Conservation (phyloP, 495 filamentous ascomycete species). For the Penicillium longicatenatum region DNA sequence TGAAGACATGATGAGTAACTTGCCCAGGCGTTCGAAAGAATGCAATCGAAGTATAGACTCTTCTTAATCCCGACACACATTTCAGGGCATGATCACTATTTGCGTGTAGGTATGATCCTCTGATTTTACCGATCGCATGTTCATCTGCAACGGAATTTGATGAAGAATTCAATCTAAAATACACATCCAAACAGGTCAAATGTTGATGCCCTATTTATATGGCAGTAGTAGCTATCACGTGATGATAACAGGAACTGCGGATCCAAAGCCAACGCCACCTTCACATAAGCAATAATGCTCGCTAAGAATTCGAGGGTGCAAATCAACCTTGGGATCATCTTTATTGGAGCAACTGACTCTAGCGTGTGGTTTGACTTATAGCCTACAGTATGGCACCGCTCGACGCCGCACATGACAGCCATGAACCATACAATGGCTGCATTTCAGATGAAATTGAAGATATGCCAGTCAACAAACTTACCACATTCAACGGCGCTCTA, state of each 20-base stretch:
- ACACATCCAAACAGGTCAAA: too few species aligned
- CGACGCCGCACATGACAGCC: background rate
- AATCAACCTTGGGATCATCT: background rate
- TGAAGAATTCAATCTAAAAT: too few species aligned
- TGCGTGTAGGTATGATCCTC: too few species aligned
- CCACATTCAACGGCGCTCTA: conserved; percentile 59
- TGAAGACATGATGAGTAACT: background rate
- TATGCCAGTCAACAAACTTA: conserved; percentile 38
- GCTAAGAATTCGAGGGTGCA: background rate
- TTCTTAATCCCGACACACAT: too few species aligned
- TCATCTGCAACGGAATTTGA: too few species aligned
- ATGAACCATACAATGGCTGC: background rate
- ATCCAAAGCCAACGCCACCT: background rate
- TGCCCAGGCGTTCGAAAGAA: too few species aligned
- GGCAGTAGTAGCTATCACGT: too few species aligned
- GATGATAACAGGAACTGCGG: too few species aligned
- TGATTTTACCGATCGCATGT: too few species aligned
- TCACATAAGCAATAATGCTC: background rate
- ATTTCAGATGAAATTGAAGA: conserved; percentile 15
- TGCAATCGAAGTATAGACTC: too few species aligned
- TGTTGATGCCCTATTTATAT: too few species aligned
- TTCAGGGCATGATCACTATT: too few species aligned
- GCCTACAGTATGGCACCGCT: background rate
- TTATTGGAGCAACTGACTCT: background rate
- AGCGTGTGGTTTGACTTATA: background rate